Evolutionary conservation across 495 filamentous ascomycete genomes (phyloP).

Genomic region (Podospora fimiseda): DNA sequence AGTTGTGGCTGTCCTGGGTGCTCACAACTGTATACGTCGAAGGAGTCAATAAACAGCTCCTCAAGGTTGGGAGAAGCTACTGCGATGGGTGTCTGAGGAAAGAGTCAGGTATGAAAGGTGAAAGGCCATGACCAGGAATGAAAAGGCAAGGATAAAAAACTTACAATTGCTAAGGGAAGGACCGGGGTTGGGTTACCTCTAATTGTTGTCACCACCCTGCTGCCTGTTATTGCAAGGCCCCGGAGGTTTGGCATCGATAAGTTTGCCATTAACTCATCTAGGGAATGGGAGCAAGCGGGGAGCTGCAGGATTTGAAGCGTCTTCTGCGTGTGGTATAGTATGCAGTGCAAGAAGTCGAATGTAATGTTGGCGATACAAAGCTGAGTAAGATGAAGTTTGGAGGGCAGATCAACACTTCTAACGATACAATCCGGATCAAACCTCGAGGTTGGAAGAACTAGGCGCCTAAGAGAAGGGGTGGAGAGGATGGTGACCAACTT

Average conservation of each 20-base stretch:
- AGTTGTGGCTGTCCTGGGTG: not conserved
- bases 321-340: not conserved
- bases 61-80: conserved; percentile 13
- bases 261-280: not conserved
- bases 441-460: not conserved
- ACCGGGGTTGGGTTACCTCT: not conserved
- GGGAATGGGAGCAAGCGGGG: too few relatives aligned
- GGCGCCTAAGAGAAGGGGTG: not conserved
- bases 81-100: not conserved
- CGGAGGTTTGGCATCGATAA: not conserved
- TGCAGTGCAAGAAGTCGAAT: not conserved
- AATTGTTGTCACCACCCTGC: not conserved
- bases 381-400: not conserved
- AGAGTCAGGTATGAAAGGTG: too few relatives aligned
- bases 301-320: not conserved
- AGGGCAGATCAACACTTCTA: not conserved
- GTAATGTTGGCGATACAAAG: not conserved
- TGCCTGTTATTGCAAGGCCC: not conserved
- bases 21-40: not conserved
- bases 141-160: not conserved
- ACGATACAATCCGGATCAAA: too few relatives aligned
- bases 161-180: not conserved
- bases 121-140: not conserved
- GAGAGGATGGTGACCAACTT: too few relatives aligned
- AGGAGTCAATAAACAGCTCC: conserved; percentile 14